phyloP scores from a whole-genome alignment of 2,329 filamentous ascomycete species.

The Phoma sp. region DNA sequence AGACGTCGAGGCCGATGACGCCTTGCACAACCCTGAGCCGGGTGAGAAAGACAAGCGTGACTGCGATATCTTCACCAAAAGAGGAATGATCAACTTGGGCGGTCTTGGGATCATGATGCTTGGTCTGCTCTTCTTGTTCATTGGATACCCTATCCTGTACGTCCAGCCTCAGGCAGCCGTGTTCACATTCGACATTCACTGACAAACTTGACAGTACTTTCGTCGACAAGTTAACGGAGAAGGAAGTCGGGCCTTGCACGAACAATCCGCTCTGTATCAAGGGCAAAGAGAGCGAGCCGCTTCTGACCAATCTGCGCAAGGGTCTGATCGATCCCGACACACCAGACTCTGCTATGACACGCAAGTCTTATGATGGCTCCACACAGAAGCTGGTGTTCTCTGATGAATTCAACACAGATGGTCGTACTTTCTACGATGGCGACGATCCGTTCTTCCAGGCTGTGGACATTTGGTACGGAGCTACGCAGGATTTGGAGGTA shows the following conservation, averaged over 20 bases:
- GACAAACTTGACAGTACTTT: slow-evolving; percentile 59
- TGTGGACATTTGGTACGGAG: slow-evolving; percentile 75
- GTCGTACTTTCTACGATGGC: slow-evolving; percentile 72
- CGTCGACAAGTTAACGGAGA: slow-evolving; percentile 54
- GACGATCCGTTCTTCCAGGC: slow-evolving; percentile 74
- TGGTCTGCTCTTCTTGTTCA: slow-evolving; percentile 69
- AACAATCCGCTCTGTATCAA: slow-evolving; percentile 58
- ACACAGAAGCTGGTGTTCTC: slow-evolving; percentile 72
- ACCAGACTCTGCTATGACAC: slow-evolving; percentile 62
- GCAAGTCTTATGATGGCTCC: slow-evolving; percentile 64
- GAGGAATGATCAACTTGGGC: slow-evolving; percentile 70
- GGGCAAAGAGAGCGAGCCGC: slow-evolving; percentile 54
- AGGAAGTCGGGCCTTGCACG: slow-evolving; percentile 47
- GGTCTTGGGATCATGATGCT: slow-evolving; percentile 65
- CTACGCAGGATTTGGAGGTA: slow-evolving; percentile 71
- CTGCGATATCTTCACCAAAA: slow-evolving; percentile 68
- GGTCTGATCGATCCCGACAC: slow-evolving; percentile 73
- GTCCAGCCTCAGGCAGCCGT: slow-evolving; percentile 36
- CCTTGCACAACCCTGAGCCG: slow-evolving; percentile 72
- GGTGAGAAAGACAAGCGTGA: slow-evolving; percentile 66
- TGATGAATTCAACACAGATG: slow-evolving; percentile 72
- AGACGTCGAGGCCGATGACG: slow-evolving; percentile 76
- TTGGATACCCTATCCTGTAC: slow-evolving; percentile 73
- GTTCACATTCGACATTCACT: slow-evolving; percentile 5
- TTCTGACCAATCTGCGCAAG: slow-evolving; percentile 66